Base-by-base conservation (phyloP, 805 yeast species). In the Candida awuae region DNA sequence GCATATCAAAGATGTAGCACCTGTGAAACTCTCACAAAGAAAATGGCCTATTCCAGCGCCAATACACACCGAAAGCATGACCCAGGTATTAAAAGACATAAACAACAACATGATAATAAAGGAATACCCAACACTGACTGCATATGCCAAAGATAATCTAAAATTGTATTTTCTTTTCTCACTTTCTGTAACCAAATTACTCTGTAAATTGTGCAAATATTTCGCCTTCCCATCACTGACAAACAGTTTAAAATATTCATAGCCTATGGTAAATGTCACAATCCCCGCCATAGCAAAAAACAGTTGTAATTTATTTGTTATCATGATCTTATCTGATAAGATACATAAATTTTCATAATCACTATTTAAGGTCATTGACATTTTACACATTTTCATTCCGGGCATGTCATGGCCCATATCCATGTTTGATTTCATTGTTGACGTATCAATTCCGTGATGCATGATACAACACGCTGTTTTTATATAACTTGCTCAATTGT, bases 61-160 rank as follows among this genome's bases (percentile, higher is more conserved):
- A 2, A 56, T 37, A 21, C 58, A 63, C 28, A 66, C 70, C 3
- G 71, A 61, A 21, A 60, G 31, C 73, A 68, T 68, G 29, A 67
- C 54, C 70, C 71, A 68, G 35, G 65, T 57, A 44, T 68, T 68
- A 49, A 65, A 68, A 8, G 68, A 63, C 74, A 68, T 68, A 42
- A 68, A 68, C 10, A 68, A 62, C 47, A 68, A 55, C 74, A 68
- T 68, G 47, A 68, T 59, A 50, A 65, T 53, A 41, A 68, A 66
- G 3, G 70, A 65, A 47, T 63, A 66, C 14, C 66, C 64, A n/a
- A 67, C 69, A 40, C 61, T 56, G 14, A 62, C 17, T 1, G 68
- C 71, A 43, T 68, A 68, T 12, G 63, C 36, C 2, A 52, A n/a
- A 2, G 68, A 53, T 42, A 53, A 50, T 28, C 52, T 56, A 3